A percentile compares a stretch with the other conserved stretches of the same genome.
Evolutionary conservation across 2,329 filamentous ascomycete species (phyloP).

Genomic region (Fusarium penzigii): DNA sequence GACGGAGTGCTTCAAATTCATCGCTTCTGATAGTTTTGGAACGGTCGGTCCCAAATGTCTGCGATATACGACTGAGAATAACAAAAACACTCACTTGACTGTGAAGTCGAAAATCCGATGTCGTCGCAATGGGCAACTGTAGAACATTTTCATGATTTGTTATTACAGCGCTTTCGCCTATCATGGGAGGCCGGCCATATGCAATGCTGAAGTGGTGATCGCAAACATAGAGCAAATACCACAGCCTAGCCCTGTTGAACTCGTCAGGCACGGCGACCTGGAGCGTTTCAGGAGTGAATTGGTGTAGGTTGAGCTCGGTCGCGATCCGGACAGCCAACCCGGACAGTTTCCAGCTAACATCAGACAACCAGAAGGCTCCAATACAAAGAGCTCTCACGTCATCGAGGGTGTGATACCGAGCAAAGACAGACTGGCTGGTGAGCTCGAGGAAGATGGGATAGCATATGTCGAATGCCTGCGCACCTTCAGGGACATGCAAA

Average conservation of each 20-base stretch:
- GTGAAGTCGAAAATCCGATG: conserved; percentile 56
- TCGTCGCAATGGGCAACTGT: conserved; percentile 48
- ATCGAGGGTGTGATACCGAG: conserved; percentile 53
- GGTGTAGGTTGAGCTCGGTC: conserved; percentile 58
- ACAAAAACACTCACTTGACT: conserved; percentile 62
- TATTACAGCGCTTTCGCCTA: conserved; percentile 58
- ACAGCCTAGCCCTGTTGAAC: conserved; percentile 58
- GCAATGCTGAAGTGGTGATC: conserved; percentile 68
- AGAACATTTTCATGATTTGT: conserved; percentile 58
- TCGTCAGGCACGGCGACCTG: conserved; percentile 43
- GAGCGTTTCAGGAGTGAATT: conserved; percentile 51
- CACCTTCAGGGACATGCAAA: conserved; percentile 34
- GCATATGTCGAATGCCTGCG: conserved; percentile 54
- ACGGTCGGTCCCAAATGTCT: conserved; percentile 58
- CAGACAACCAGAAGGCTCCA: conserved; percentile 65
- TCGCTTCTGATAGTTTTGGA: conserved; percentile 36
- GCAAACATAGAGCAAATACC: conserved; percentile 65
- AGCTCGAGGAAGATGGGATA: conserved; percentile 60
- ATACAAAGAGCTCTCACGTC: conserved; percentile 62
- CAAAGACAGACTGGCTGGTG: conserved; percentile 58
- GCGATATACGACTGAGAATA: conserved; percentile 59
- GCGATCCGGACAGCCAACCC: conserved; percentile 60
- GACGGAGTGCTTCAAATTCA: conserved; percentile 34
- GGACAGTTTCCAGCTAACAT: conserved; percentile 57
- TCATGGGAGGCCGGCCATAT: conserved; percentile 59